Evolutionary conservation across 352 stramenopile genomes (phyloP).

Genomic region (Phytopythium aichiense): DNA sequence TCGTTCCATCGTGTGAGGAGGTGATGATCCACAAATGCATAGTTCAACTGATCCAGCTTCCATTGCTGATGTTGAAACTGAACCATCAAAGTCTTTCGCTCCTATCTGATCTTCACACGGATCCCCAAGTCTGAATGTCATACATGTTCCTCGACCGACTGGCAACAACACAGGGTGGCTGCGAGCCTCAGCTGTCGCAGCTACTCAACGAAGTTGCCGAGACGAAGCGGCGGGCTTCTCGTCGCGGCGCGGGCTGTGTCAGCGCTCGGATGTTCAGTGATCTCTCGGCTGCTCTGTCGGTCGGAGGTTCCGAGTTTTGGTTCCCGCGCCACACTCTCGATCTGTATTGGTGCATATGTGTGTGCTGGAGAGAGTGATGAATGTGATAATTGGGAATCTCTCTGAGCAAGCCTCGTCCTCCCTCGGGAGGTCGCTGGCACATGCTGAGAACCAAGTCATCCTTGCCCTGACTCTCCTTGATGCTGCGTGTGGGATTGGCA

Average conservation of each 20-base stretch:
- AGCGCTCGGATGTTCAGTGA: background rate
- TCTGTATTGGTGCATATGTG: slow-evolving; percentile 1
- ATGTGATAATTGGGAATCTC: slow-evolving; percentile 82
- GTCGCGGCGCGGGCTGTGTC: background rate
- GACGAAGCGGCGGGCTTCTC: background rate
- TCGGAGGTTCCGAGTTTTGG: background rate
- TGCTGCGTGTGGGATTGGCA: slow-evolving; percentile 34
- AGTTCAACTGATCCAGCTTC: slow-evolving; percentile 73
- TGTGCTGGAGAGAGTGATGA: slow-evolving; percentile 57
- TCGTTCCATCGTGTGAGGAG: slow-evolving; percentile 28
- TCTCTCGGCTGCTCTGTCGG: background rate
- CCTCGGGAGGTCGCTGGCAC: slow-evolving; percentile 17
- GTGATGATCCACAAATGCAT: slow-evolving; percentile 72
- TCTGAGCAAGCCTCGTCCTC: slow-evolving; percentile 29
- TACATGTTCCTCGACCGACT: background rate
- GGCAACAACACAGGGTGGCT: background rate
- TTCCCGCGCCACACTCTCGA: slow-evolving; percentile 3
- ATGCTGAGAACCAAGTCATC: slow-evolving; percentile 71
- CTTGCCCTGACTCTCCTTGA: slow-evolving; percentile 66
- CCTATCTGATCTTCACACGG: slow-evolving; percentile 73
- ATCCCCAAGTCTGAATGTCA: background rate
- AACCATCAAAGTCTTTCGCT: slow-evolving; percentile 82
- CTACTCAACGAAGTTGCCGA: background rate
- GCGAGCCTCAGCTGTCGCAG: background rate
- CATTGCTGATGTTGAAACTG: slow-evolving; percentile 54